Evolutionary conservation across 2,329 filamentous ascomycete species (phyloP).

Genomic region (Penicillium expansum): DNA sequence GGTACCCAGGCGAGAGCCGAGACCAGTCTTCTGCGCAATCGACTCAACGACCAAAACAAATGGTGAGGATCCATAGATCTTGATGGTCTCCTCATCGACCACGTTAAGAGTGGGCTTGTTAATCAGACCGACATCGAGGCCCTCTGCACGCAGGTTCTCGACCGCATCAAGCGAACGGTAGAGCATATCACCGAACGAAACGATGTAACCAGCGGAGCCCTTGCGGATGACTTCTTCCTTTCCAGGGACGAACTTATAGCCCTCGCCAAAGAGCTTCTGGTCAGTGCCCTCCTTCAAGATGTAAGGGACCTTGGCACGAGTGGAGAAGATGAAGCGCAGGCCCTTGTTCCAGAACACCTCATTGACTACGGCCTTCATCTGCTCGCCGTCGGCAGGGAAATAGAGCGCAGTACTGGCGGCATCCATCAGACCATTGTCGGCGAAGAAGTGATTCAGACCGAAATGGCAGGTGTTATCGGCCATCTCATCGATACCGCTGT

Average conservation of each 20-base stretch:
- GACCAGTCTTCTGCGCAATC: conserved; percentile 41
- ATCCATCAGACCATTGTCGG: conserved; percentile 42
- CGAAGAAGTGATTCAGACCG: conserved; percentile 43
- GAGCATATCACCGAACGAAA: conserved; percentile 42
- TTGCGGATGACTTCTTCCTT: conserved; percentile 41
- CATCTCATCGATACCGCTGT: conserved; percentile 43
- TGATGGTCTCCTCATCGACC: conserved; percentile 40
- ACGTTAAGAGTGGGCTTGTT: conserved; percentile 43
- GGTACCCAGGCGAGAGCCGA: conserved; percentile 39
- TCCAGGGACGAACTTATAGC: conserved; percentile 38
- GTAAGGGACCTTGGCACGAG: conserved; percentile 39
- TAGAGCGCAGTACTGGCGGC: conserved; percentile 36
- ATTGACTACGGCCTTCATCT: conserved; percentile 40
- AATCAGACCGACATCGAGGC: conserved; percentile 39
- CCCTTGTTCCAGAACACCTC: conserved; percentile 41
- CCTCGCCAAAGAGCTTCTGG: conserved; percentile 35
- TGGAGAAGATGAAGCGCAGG: conserved; percentile 41
- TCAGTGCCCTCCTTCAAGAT: conserved; percentile 39
- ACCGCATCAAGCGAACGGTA: conserved; percentile 43
- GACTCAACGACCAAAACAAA: conserved; percentile 42
- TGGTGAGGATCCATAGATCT: conserved; percentile 35
- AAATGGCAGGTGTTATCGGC: conserved; percentile 46
- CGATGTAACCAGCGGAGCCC: conserved; percentile 39
- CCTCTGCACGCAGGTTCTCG: conserved; percentile 36
- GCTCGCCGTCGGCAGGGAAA: conserved; percentile 43